A percentile compares a stretch with the other conserved stretches of the same genome.
Evolutionary conservation across 352 stramenopile genomes (phyloP).

Genomic region (Phytophthora cactorum): DNA sequence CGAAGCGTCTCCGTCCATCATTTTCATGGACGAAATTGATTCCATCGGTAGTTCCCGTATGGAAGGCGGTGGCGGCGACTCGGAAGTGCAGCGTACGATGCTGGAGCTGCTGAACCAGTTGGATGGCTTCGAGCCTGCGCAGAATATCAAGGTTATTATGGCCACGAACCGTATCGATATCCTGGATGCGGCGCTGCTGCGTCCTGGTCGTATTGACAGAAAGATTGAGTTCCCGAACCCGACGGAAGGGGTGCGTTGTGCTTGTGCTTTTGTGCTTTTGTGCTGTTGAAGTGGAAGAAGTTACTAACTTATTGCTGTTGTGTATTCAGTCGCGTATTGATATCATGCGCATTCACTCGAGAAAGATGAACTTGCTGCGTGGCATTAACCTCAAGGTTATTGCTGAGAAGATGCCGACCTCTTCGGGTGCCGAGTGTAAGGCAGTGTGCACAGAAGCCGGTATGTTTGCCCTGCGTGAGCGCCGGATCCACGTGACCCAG

Average conservation of each 20-base stretch:
- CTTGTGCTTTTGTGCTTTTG: constrained; percentile 3
- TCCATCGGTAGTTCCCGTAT: constrained; percentile 96
- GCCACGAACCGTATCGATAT: constrained; percentile 99
- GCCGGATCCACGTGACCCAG: constrained; percentile 99
- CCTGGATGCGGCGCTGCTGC: constrained; percentile 96
- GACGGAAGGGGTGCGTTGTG: constrained; percentile 86
- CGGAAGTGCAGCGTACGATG: constrained; percentile 99
- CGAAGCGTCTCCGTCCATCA: constrained; percentile 98
- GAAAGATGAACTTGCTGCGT: constrained; percentile 99
- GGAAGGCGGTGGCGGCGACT: constrained; percentile 95
- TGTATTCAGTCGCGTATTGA: constrained; percentile 89
- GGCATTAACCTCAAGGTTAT: constrained; percentile 99
- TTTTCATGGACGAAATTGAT: constrained; percentile 99
- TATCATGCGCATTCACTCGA: constrained; percentile 99
- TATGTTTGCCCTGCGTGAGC: constrained; percentile 99
- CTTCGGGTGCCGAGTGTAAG: constrained; percentile 99
- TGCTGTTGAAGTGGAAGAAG: neutral
- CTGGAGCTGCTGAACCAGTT: constrained; percentile 99
- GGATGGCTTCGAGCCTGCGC: constrained; percentile 95
- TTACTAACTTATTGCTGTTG: constrained; percentile 22
- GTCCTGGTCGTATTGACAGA: constrained; percentile 98
- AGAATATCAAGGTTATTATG: constrained; percentile 99
- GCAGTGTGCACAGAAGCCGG: constrained; percentile 99
- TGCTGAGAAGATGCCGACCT: constrained; percentile 98
- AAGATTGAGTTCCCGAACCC: constrained; percentile 99